phyloP scores from a whole-genome alignment of 352 stramenopile species.

The Pythium grandisporangium region DNA sequence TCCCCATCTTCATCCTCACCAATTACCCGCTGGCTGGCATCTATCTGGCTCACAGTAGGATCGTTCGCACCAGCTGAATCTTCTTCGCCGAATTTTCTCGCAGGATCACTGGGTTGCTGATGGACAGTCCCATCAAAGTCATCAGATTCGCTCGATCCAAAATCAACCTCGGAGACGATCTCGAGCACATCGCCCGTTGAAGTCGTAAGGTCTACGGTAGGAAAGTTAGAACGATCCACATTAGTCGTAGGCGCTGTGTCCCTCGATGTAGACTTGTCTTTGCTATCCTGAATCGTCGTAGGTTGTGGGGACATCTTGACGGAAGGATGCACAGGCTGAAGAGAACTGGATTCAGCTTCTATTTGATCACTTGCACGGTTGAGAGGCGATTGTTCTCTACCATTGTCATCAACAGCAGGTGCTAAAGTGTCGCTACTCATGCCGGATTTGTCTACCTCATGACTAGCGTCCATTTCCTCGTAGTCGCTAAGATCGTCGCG shows the following conservation, averaged over 20 bases:
- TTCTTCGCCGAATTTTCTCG: too few species aligned
- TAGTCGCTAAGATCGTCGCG: slow-evolving; percentile 1
- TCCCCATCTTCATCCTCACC: neutral
- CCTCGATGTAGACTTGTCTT: neutral
- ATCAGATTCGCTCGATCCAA: slow-evolving; percentile 10
- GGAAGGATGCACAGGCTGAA: slow-evolving; percentile 8
- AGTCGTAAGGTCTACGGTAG: too few species aligned
- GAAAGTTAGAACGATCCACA: slow-evolving; percentile 1
- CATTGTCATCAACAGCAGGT: neutral
- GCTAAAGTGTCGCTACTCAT: neutral
- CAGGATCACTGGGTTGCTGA: too few species aligned
- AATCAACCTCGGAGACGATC: slow-evolving; percentile 13
- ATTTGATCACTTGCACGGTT: neutral
- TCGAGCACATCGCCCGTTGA: too few species aligned
- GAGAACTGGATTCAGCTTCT: neutral
- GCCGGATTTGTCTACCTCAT: neutral
- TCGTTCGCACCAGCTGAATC: too few species aligned
- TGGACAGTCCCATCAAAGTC: slow-evolving; percentile 5
- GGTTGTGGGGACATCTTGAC: slow-evolving; percentile 9
- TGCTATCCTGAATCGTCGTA: neutral
- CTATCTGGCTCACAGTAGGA: too few species aligned
- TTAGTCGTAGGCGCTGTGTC: neutral
- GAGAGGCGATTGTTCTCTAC: neutral
- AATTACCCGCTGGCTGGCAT: too few species aligned
- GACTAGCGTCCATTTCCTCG: neutral